These are phyloP conservation scores for Sordariomycetes sp. DNA, from an alignment of 2,329 filamentous ascomycete species.

Conservation along the genomic window DNA sequence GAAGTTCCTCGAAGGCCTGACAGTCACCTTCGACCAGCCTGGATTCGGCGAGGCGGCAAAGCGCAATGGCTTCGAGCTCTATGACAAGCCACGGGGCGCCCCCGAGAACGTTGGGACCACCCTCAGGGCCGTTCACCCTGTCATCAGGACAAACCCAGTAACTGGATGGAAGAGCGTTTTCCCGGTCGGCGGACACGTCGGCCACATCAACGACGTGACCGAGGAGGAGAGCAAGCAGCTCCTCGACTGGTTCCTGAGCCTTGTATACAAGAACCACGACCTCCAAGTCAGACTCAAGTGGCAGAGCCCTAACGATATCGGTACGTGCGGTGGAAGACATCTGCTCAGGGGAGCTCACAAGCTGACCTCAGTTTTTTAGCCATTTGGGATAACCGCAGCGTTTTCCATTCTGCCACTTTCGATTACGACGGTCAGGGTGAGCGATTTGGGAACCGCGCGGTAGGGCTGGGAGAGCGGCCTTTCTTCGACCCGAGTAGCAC, in stretches of 20 bases:
- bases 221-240: slow-evolving; percentile 35
- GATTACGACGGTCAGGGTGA: slow-evolving; percentile 42
- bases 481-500: slow-evolving; percentile 41
- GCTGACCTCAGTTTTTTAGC: background rate
- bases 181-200: slow-evolving; percentile 37
- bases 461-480: slow-evolving; percentile 41
- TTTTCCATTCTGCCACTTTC: slow-evolving; percentile 46
- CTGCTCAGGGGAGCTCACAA: background rate
- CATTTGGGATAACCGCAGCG: slow-evolving; percentile 23
- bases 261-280: slow-evolving; percentile 45
- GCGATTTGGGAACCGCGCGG: slow-evolving; percentile 39
- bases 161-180: slow-evolving; percentile 48
- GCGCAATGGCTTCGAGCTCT: slow-evolving; percentile 31
- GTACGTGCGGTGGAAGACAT: background rate
- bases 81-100: slow-evolving; percentile 32
- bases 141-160: slow-evolving; percentile 46
- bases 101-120: slow-evolving; percentile 37
- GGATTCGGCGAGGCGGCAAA: slow-evolving; percentile 36
- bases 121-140: slow-evolving; percentile 40
- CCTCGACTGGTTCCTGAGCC: slow-evolving; percentile 38
- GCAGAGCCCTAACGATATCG: slow-evolving; percentile 30
- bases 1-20: slow-evolving; percentile 47
- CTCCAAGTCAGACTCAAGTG: slow-evolving; percentile 38
- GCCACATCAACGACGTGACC: slow-evolving; percentile 37
- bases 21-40: slow-evolving; percentile 41